Base-by-base conservation (phyloP, 148 eudicot species). In the Arctostaphylos glauca region DNA sequence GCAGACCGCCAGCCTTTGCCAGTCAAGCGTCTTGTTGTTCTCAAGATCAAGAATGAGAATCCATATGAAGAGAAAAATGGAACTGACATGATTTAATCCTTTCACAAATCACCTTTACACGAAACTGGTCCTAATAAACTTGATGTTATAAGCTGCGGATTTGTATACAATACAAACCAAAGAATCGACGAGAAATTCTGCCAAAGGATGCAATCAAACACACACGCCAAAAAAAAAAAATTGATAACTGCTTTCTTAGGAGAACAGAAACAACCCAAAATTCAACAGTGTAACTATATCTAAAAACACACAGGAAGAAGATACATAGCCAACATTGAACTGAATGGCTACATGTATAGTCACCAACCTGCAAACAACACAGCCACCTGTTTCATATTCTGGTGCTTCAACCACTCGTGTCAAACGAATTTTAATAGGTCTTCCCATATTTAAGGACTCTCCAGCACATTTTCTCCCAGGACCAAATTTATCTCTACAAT, bases 331-430 rank as follows among this genome's bases (percentile, higher is more conserved):
- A 23, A 14, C 14, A 67, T 50, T 64, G 4, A 52, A 41, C 25
- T 83, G 62, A 68, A 43, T 21, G 44, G 48, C 73, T 54, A 31
- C 60, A 84, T 55, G 14, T n/a, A 8, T 19, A 44, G 21, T 46
- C 60, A 86, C 92, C 73, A 73, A 96, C 99, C 99, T 94, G 94
- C 99, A 96, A 76, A 96, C 72, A 82, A 91, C 90, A 83, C 98
- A 96, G 74, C 98, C 98, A 66, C 98, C 99, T 77, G 81, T 85
- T 87, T 92, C 94, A 84, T 78, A 84, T 88, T 94, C 97, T 53
- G 91, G 84, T 75, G 89, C 83, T 87, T 92, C 92, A 23, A 96
- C 96, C 82, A 90, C 97, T 78, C 95, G 89, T n/a, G 89, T 89
- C 90, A 92, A 82, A 83, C 95, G 92, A 60, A 92, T 79, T 25